Evolutionary conservation across 2,329 filamentous ascomycete species (phyloP), one percentile per base, ranked within the genome.

Genomic region (Ramularia endophylla): DNA sequence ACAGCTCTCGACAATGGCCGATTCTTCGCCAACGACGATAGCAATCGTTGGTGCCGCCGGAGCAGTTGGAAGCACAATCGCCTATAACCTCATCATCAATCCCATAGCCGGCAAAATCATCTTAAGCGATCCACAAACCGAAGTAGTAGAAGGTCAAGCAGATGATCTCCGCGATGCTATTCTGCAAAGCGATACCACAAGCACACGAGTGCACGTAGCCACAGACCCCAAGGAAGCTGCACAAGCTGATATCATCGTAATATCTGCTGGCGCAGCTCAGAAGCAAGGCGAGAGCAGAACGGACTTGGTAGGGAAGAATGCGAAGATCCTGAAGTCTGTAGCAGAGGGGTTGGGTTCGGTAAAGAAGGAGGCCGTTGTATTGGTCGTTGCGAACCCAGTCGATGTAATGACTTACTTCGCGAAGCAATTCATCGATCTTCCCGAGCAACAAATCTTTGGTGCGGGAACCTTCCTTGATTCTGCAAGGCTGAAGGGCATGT

Each of bases 321-420:
- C 72, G 16, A 63, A 64, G 16, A 72, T 76, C 34, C 53, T 77
- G 18, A 61, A 63, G 4, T 67, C 62, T n/a, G 68, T 72, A 12
- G 64, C 76, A 22, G 56, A 63, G 2, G 62, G 63, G 25, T 74
- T 77, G 67, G 63, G 62, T 9, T 72, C 73, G 0, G 70, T 77
- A 41, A 61, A 60, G 18, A 56, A 64, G 3, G 64, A 73, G 40
- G 63, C 72, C 0, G 67, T 78, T 20, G 53, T 77, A 0, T 57
- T 78, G 1, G 57, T 77, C 1, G 72, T 77, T 3, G 67, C 74
- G 2, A 76, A 77, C 52, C 74, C 74, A 0, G 73, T 77, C 15
- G 74, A 78, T 51, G 60, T 77, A 19, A 60, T 77, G 25, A 75
- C 74, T 1, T 67, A 69, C 33, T 65, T 76, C 37, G 71, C 69